Evolutionary conservation across 805 yeast genomes (phyloP), one percentile per base, ranked within the genome.

Genomic region (Ogataea siamensis): DNA sequence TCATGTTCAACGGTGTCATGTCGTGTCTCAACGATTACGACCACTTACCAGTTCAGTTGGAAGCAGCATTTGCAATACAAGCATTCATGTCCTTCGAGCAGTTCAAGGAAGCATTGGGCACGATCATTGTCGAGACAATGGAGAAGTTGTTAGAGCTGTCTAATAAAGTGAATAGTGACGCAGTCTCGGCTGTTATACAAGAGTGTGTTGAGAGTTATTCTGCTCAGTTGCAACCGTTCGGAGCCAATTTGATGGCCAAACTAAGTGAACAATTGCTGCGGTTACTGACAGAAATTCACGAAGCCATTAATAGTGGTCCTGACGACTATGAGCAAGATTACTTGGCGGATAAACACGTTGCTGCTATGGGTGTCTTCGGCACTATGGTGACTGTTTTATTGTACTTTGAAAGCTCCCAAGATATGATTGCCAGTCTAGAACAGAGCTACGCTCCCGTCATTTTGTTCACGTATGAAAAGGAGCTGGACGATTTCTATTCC

Each of bases 161-260:
- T 4, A 82, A 86, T 54, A 80, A 80, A 42, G 78, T 89, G 47
- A 99, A 91, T 53, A 79, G 83, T 41, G 99, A 93, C 55, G 76
- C 88, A 2, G 73, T 93, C 19, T 78, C 95, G 15, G 84, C 83
- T 16, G 96, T 91, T 5, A 87, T 91, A 83, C 98, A 91, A 67
- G 96, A 89, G 53, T 83, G 93, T 57, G 97, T 91, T 20, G 96
- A 89, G 55, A 78, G 76, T 42, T 93, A 83, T 62, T 74, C 95
- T 5, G 85, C 81, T 47, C 94, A 91, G 61, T 70, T 91, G 50
- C 93, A 89, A 46, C 98, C 99, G 17, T 91, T 87, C 60, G 95
- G 96, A 17, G 74, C 78, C 19, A 80, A 79, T 39, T 63, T 84
- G 49, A 64, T 63, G 68, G 51, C 62, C 48, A 74, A 80, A 56